These are phyloP conservation scores for Cryphonectria carpinicola DNA, from an alignment of 2,329 filamentous ascomycete genomes.

Conservation along the genomic window DNA sequence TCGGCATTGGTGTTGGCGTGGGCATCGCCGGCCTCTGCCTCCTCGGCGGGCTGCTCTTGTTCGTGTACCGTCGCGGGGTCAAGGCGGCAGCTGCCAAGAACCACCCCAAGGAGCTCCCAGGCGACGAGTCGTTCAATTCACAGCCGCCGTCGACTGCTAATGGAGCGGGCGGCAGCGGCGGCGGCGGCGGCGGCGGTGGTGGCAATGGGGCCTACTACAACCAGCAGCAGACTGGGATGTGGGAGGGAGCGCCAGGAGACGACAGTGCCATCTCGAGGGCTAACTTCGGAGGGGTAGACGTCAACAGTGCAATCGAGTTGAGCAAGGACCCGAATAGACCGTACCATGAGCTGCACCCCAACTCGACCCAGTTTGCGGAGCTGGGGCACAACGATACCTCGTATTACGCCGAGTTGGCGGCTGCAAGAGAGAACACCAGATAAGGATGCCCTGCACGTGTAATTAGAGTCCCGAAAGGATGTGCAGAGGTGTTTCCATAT, in stretches of 20 bases:
- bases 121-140: background rate
- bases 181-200: no score
- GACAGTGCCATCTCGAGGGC: background rate
- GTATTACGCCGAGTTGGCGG: slow-evolving; percentile 7
- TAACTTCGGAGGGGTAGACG: background rate
- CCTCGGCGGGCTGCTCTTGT: slow-evolving; percentile 27
- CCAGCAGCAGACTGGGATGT: background rate
- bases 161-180: background rate
- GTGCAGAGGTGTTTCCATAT: background rate
- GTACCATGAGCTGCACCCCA: slow-evolving; percentile 1
- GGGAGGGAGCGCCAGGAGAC: background rate
- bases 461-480: background rate
- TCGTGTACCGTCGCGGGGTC: slow-evolving; percentile 8
- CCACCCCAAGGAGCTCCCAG: background rate
- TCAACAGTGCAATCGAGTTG: slow-evolving; percentile 1
- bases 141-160: background rate
- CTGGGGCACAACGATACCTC: slow-evolving; percentile 3
- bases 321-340: background rate
- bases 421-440: slow-evolving; percentile 6
- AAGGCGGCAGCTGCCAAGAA: background rate
- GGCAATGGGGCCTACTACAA: background rate
- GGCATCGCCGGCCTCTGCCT: slow-evolving; percentile 36
- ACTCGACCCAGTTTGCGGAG: slow-evolving; percentile 12
- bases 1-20: slow-evolving; percentile 36
- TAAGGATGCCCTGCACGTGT: background rate